Conservation (phyloP, 352 stramenopile genomes). For the Phytophthora sp. region DNA sequence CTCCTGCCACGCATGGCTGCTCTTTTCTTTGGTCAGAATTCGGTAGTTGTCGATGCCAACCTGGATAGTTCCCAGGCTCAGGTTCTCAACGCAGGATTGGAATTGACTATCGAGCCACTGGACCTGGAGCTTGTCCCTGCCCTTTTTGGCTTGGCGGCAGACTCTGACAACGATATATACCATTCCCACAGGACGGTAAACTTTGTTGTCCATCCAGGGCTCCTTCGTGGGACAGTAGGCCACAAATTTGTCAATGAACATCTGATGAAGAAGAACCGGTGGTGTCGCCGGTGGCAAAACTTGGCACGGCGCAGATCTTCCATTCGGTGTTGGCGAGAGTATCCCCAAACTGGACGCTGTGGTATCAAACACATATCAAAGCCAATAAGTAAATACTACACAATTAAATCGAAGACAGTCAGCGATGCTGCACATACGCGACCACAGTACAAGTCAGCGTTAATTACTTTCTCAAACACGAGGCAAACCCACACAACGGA, state of each 20-base stretch:
- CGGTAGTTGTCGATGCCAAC: neutral
- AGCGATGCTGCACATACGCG: no score
- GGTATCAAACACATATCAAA: no score
- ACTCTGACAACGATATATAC: slow-evolving; percentile 2
- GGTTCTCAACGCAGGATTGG: neutral
- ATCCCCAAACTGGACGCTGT: no score
- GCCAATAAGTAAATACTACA: no score
- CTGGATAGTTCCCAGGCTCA: neutral
- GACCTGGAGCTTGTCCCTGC: no score
- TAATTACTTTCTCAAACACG: no score
- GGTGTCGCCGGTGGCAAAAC: no score
- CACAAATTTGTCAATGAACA: slow-evolving; percentile 7
- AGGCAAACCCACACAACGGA: slow-evolving; percentile 1
- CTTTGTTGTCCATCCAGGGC: neutral
- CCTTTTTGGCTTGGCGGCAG: neutral
- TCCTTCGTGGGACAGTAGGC: neutral
- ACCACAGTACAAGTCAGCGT: no score
- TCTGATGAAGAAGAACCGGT: no score
- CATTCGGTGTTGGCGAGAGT: no score
- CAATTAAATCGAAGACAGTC: no score
- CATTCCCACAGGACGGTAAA: slow-evolving; percentile 1
- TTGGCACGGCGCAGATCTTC: no score
- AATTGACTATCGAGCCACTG: slow-evolving; percentile 5
- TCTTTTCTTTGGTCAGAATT: neutral
- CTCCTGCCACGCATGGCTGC: neutral